Conservation (phyloP, 1,284 basidiomycete species). For the Cryptococcus wingfieldii region DNA sequence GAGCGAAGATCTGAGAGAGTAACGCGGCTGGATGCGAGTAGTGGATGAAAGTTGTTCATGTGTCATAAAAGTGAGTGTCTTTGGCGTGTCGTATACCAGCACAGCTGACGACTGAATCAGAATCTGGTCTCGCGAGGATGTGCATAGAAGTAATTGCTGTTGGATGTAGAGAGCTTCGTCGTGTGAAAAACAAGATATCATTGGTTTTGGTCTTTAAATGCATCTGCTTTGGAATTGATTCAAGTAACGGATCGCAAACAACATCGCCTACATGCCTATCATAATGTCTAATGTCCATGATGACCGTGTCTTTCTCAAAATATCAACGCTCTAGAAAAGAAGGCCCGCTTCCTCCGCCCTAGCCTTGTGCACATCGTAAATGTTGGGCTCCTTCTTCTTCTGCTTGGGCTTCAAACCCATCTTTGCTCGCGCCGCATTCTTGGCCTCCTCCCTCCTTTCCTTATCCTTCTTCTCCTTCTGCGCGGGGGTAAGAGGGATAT, state of each 20-base stretch:
- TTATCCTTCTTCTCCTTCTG: conserved; percentile 28
- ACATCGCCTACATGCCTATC: too few species aligned
- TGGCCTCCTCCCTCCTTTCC: conserved; percentile 33
- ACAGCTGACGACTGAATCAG: too few species aligned
- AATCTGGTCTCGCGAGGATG: too few species aligned
- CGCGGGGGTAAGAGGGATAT: conserved; percentile 36
- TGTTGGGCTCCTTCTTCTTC: conserved; percentile 12
- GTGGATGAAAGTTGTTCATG: not conserved
- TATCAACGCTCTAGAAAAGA: too few species aligned
- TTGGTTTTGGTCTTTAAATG: not conserved
- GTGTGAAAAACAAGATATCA: too few species aligned
- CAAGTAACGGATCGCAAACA: not conserved
- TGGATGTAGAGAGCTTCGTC: too few species aligned
- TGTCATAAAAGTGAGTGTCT: not conserved
- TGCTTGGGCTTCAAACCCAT: conserved; percentile 28
- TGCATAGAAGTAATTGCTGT: too few species aligned
- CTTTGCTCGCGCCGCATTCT: conserved; percentile 34
- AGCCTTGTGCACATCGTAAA: not conserved
- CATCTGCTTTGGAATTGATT: not conserved
- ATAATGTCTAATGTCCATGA: too few species aligned
- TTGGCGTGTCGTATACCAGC: too few species aligned
- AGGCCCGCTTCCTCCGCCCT: too few species aligned
- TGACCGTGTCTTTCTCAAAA: too few species aligned
- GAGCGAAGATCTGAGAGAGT: not conserved
- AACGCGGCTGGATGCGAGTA: not conserved